Evolutionary conservation across 2,329 filamentous ascomycete genomes (phyloP), one percentile per base, ranked within the genome.

Genomic region (Diaporthe amygdali): DNA sequence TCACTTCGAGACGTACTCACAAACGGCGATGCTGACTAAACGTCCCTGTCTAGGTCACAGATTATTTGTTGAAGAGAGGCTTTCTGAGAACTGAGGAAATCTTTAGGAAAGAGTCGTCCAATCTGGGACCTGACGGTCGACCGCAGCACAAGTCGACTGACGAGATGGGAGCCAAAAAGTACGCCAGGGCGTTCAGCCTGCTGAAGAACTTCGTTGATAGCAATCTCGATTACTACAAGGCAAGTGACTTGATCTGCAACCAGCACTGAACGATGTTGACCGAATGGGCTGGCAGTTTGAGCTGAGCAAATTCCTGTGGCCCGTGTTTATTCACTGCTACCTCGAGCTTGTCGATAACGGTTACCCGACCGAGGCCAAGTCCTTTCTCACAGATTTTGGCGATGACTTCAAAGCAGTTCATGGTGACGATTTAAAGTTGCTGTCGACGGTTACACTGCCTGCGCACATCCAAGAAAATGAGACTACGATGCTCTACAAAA

Each of bases 51-150:
- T 64, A 91, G 89, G 89, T 99, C 4, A 95, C 97, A 10, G 96
- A 99, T 77, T 99, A 99, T 81, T 87, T 99, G 1, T 90, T 95
- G 2, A 99, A 99, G 81, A 95, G 98, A 75, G 96, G 96, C 0
- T 99, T 98, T 82, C 95, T 92, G 68, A 89, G 93, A 30, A 98
- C 96, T 0, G 96, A 99, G 81, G 94, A 96, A 25, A 94, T 96
- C 79, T 93, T 99, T 67, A 91, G 96, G 52, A 93, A 94, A 81
- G 96, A 99, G 81, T 97, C 95, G 1, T 91, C 93, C 30, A 91
- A 95, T 76, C 88, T 96, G 51, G 94, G 96, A 70, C 88, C 92
- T 27, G 94, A 95, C 79, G 95, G 95, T 10, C 90, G 93, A 71
- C 94, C 94, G 2, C 88, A 96, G 41, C 87, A 91, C 59, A 82